These are phyloP conservation scores for Cymbopogon flexuosus DNA, from an alignment of 202 grass and related monocot species.

Conservation along the genomic window DNA sequence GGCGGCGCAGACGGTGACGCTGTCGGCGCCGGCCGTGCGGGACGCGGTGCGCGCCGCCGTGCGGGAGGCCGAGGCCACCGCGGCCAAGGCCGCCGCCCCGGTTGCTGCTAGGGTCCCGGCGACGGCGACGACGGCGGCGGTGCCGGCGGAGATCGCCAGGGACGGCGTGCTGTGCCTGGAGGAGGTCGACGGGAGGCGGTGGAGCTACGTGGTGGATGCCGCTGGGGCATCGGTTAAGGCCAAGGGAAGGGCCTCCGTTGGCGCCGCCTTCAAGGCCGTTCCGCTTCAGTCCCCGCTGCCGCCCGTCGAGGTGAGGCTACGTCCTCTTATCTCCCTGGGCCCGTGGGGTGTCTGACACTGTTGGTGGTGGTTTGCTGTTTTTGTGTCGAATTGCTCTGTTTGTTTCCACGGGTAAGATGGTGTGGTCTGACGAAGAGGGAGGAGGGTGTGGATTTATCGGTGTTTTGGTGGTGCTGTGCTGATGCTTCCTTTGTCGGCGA, in stretches of 20 bases:
- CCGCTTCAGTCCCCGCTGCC: constrained; percentile 63
- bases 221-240: constrained; percentile 13
- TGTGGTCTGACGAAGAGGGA: not conserved
- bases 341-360: not conserved
- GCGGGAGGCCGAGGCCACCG: constrained; percentile 19
- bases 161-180: constrained; percentile 72
- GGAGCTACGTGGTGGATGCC: constrained; percentile 73
- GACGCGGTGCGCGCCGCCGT: constrained; percentile 57
- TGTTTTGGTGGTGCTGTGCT: not conserved
- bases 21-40: constrained; percentile 41
- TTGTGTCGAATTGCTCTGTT: constrained; percentile 1
- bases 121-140: not conserved
- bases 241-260: constrained; percentile 27
- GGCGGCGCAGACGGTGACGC: constrained; percentile 48
- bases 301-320: constrained; percentile 67
- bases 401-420: not conserved
- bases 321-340: not conserved
- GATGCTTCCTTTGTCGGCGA: not conserved
- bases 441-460: not conserved
- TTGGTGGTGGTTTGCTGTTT: not conserved
- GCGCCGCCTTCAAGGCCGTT: constrained; percentile 57
- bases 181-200: constrained; percentile 88
- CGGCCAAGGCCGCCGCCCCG: not conserved
- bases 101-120: constrained; percentile 1
- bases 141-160: not conserved